phyloP scores from a whole-genome alignment of 2,329 filamentous ascomycete genomes.

The Grosmannia clavigera region DNA sequence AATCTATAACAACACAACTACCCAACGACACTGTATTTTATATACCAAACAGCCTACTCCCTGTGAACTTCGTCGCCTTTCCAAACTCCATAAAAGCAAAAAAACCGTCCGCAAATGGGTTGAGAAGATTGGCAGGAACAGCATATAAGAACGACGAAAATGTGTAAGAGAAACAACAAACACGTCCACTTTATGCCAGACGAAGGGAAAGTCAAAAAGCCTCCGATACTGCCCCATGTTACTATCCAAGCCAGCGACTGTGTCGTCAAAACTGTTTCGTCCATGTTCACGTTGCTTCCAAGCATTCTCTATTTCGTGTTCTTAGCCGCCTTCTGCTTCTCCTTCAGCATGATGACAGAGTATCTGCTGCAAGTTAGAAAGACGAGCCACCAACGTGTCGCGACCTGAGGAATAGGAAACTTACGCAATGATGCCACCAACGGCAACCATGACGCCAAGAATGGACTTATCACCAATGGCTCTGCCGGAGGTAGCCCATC shows the following conservation, averaged over 20 bases:
- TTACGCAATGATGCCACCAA: constrained; percentile 45
- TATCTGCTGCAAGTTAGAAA: constrained; percentile 14
- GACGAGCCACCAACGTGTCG: too few species aligned
- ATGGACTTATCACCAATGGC: constrained; percentile 42
- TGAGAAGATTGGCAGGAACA: neutral
- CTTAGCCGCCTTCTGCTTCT: constrained; percentile 12
- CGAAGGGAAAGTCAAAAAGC: neutral
- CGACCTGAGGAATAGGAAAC: constrained; percentile 14
- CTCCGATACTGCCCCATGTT: neutral
- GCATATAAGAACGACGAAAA: neutral
- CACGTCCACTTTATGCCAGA: neutral
- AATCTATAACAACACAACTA: neutral
- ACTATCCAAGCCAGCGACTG: neutral
- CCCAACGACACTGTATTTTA: neutral
- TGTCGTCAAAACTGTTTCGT: too few species aligned
- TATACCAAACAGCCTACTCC: neutral
- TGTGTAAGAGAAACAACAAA: neutral
- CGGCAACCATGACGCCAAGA: constrained; percentile 40
- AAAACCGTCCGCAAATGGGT: neutral
- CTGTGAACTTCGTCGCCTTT: neutral
- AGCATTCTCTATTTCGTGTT: neutral
- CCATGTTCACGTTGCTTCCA: neutral
- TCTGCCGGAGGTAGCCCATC: constrained; percentile 46
- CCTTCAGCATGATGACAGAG: constrained; percentile 20
- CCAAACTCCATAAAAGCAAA: constrained; percentile 1